Evolutionary conservation across 1,139 yeast species (phyloP).

Genomic region (Arxiozyma slooffiae): DNA sequence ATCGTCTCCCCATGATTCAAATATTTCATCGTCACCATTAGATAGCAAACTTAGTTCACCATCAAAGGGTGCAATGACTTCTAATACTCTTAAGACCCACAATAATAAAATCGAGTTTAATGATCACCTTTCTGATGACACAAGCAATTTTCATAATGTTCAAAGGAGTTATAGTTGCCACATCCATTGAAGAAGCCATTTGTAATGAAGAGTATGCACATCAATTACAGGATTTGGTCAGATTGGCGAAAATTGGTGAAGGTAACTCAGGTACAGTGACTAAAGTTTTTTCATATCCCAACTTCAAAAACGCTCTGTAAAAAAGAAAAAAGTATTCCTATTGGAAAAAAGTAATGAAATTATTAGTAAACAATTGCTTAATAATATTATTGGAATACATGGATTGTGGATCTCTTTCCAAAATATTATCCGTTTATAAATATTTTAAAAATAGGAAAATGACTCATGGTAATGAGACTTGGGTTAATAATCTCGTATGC

Average conservation of each 20-base stretch:
- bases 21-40: neutral
- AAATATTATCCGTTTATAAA: slow-evolving; percentile 42
- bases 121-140: neutral
- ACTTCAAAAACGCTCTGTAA: slow-evolving; percentile 85
- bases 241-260: slow-evolving; percentile 70
- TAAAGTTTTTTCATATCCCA: slow-evolving; percentile 80
- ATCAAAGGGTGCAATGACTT: neutral
- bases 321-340: slow-evolving; percentile 75
- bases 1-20: neutral
- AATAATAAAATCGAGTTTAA: too few species aligned
- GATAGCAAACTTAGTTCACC: neutral
- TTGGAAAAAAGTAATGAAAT: slow-evolving; percentile 68
- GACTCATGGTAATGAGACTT: slow-evolving; percentile 26
- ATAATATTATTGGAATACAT: slow-evolving; percentile 90
- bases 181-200: slow-evolving; percentile 2
- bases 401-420: slow-evolving; percentile 88
- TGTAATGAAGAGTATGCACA: slow-evolving; percentile 4
- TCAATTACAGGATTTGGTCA: slow-evolving; percentile 50
- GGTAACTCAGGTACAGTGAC: slow-evolving; percentile 94
- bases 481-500: slow-evolving; percentile 65
- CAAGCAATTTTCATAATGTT: neutral
- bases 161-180: slow-evolving; percentile 1
- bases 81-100: neutral
- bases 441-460: slow-evolving; percentile 17
- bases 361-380: slow-evolving; percentile 67